Conservation (phyloP, 116 monocot species). For the Zostera marina region DNA sequence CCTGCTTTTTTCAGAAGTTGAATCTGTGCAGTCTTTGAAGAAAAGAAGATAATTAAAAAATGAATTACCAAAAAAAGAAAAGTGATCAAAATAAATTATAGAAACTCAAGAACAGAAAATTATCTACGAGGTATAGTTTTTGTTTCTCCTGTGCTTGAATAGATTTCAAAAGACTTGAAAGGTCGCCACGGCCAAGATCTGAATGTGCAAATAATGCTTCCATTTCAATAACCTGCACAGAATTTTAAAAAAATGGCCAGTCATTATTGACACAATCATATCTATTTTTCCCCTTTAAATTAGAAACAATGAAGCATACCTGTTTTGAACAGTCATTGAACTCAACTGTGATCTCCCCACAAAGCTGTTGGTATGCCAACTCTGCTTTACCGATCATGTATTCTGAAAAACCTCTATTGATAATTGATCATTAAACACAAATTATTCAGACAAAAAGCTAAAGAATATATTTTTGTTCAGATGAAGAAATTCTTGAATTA, state of each 20-base stretch:
- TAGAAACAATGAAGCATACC: conserved; percentile 16
- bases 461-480: too few relatives aligned
- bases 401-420: conserved; percentile 58
- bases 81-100: background rate
- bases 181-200: conserved; percentile 60
- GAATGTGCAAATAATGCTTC: conserved; percentile 47
- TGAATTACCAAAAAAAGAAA: background rate
- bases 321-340: conserved; percentile 95
- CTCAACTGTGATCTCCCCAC: conserved; percentile 62
- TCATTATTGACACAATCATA: too few relatives aligned
- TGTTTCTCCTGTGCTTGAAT: conserved; percentile 76
- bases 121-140: conserved; percentile 64
- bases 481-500: too few relatives aligned
- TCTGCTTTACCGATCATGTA: conserved; percentile 76
- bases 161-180: conserved; percentile 49
- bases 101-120: background rate
- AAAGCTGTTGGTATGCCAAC: conserved; percentile 65
- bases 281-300: background rate
- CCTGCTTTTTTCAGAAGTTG: conserved; percentile 85
- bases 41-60: background rate
- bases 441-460: background rate
- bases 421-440: background rate
- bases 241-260: background rate
- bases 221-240: conserved; percentile 75
- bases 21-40: conserved; percentile 52